Evolutionary conservation across 306 rosid species (phyloP).

Genomic region (Ormosia emarginata): DNA sequence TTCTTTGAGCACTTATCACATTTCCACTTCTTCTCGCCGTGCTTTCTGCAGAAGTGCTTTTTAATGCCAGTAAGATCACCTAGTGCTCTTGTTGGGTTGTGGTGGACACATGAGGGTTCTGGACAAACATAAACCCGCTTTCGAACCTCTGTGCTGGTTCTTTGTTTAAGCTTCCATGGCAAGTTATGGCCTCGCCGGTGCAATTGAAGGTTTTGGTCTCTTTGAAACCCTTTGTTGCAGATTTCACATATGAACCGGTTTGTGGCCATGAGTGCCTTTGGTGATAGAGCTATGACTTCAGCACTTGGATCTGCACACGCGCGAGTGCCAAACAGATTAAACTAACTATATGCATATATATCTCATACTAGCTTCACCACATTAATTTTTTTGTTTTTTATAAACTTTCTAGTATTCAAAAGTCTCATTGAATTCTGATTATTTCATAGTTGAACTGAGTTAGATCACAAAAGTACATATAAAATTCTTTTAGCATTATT

Average conservation of each 20-base stretch:
- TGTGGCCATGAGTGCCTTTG: slow-evolving; percentile 66
- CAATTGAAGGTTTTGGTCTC: slow-evolving; percentile 85
- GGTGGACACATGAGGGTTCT: slow-evolving; percentile 76
- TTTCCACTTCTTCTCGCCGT: slow-evolving; percentile 91
- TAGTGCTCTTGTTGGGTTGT: slow-evolving; percentile 69
- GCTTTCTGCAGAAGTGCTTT: slow-evolving; percentile 82
- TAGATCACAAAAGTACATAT: too few relatives aligned
- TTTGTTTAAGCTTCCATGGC: slow-evolving; percentile 84
- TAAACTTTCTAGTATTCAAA: too few relatives aligned
- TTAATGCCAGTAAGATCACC: slow-evolving; percentile 93
- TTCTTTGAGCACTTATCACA: slow-evolving; percentile 91
- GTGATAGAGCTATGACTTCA: slow-evolving; percentile 76
- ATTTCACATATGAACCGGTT: slow-evolving; percentile 85
- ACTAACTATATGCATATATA: not conserved
- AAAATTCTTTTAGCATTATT: too few relatives aligned
- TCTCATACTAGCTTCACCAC: not conserved
- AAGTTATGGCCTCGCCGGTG: slow-evolving; percentile 90
- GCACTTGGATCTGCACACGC: slow-evolving; percentile 64
- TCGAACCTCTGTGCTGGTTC: slow-evolving; percentile 44
- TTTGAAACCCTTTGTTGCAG: slow-evolving; percentile 85
- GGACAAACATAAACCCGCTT: slow-evolving; percentile 81
- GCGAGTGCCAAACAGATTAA: not conserved
- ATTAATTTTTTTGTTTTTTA: not conserved
- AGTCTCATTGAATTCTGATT: too few relatives aligned
- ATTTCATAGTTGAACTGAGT: too few relatives aligned